phyloP scores from a whole-genome alignment of 2,329 filamentous ascomycete genomes.

The Plectosphaerella sp. region DNA sequence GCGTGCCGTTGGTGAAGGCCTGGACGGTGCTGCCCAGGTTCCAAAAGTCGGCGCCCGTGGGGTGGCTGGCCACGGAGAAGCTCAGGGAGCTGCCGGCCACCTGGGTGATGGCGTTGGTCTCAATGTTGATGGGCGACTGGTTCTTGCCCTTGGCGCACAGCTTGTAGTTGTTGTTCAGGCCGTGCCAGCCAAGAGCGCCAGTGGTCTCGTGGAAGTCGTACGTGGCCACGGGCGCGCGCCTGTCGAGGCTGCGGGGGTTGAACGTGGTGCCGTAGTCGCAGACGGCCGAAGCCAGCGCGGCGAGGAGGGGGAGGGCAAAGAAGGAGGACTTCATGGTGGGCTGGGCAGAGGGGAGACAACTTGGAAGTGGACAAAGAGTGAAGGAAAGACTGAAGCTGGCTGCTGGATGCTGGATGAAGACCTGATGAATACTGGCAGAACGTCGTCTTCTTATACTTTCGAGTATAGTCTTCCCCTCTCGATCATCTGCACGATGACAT shows the following conservation, averaged over 20 bases:
- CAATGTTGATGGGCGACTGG: conserved; percentile 55
- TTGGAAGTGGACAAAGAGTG: not conserved
- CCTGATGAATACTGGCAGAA: no score
- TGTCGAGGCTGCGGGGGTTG: conserved; percentile 17
- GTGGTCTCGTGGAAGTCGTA: conserved; percentile 35
- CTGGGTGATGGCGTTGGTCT: conserved; percentile 11
- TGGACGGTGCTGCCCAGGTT: conserved; percentile 50
- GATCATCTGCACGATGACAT: not conserved
- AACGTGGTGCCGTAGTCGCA: conserved; percentile 31
- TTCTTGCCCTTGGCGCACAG: conserved; percentile 41
- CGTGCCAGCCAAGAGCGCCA: conserved; percentile 50
- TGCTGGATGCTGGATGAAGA: not conserved
- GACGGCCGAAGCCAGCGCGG: conserved; percentile 16
- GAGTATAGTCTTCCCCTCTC: not conserved
- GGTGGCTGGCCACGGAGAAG: conserved; percentile 29
- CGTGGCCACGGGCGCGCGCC: conserved; percentile 2
- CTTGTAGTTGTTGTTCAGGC: conserved; percentile 36
- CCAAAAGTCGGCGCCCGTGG: conserved; percentile 36
- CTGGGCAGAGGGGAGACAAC: not conserved
- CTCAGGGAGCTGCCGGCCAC: conserved; percentile 23
- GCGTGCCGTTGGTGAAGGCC: conserved; percentile 42
- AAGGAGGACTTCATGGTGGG: conserved; percentile 14
- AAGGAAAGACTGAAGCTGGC: not conserved
- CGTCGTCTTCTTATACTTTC: not conserved
- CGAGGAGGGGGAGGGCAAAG: conserved; percentile 10